Evolutionary conservation across 1,139 yeast genomes (phyloP).

Genomic region (Pneumocystis carinii): DNA sequence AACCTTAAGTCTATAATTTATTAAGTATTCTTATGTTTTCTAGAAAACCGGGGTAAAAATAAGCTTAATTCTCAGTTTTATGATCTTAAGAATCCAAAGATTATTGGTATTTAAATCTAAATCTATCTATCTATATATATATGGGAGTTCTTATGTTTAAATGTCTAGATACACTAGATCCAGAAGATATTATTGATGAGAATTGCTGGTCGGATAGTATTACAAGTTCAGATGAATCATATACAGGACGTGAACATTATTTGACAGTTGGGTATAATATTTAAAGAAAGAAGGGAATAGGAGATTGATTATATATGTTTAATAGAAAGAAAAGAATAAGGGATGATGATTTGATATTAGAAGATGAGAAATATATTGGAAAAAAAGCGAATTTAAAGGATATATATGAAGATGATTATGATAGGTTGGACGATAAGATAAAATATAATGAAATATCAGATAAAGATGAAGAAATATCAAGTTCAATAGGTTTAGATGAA

Average conservation of each 20-base stretch:
- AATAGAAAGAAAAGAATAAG: slow-evolving; percentile 1
- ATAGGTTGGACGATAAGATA: background rate
- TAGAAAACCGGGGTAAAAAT: background rate
- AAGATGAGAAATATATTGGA: slow-evolving; percentile 5
- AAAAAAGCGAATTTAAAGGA: background rate
- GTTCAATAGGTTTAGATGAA: slow-evolving; percentile 2
- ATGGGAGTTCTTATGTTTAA: background rate
- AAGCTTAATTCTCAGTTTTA: background rate
- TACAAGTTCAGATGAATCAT: background rate
- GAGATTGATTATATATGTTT: background rate
- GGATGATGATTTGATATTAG: slow-evolving; percentile 4
- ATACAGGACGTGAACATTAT: background rate
- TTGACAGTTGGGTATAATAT: background rate
- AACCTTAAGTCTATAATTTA: background rate
- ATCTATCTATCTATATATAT: too few species aligned
- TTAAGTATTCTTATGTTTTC: background rate
- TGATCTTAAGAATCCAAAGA: background rate
- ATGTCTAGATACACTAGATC: background rate
- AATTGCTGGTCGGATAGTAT: background rate
- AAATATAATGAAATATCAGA: slow-evolving; percentile 2
- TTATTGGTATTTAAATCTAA: background rate
- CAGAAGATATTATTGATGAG: background rate
- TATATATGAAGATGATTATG: background rate
- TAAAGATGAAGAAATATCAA: slow-evolving; percentile 5
- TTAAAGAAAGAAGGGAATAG: background rate